Conservation (phyloP, 176 grass and related monocot genomes). For the Canna indica region DNA sequence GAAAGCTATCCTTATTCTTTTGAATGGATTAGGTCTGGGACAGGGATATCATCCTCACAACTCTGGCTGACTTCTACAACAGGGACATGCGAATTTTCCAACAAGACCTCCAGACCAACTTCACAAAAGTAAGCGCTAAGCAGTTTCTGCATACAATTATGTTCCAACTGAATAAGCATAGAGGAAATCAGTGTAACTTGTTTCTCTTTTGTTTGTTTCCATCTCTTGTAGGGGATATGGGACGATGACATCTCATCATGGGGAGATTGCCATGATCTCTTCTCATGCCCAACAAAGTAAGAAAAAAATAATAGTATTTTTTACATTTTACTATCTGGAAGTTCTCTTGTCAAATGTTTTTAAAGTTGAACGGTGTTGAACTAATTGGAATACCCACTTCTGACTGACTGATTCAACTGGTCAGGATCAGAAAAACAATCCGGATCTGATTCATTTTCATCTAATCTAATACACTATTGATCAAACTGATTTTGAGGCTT, state of each 20-base stretch:
- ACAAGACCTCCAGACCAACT: slow-evolving; percentile 46
- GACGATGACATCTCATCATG: slow-evolving; percentile 49
- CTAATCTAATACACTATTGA: no score
- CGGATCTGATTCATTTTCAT: no score
- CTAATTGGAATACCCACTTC: no score
- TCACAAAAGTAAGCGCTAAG: slow-evolving; percentile 63
- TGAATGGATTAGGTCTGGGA: slow-evolving; percentile 67
- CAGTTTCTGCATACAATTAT: neutral
- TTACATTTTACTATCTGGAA: neutral
- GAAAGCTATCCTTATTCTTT: no score
- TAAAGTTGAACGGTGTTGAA: no score
- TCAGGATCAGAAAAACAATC: no score
- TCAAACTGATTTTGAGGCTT: no score
- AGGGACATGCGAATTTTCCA: slow-evolving; percentile 55
- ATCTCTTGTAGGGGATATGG: slow-evolving; percentile 37
- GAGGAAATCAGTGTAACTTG: neutral
- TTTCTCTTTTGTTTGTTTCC: neutral
- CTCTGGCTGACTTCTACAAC: slow-evolving; percentile 41
- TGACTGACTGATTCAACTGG: no score
- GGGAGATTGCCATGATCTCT: slow-evolving; percentile 52
- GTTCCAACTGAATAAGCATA: neutral
- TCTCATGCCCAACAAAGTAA: slow-evolving; percentile 63
- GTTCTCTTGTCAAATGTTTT: no score
- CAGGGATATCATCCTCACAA: slow-evolving; percentile 76
- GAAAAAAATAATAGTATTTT: neutral